Evolutionary conservation across 1,284 basidiomycete species (phyloP).

Genomic region (Ganoderma multipileum): DNA sequence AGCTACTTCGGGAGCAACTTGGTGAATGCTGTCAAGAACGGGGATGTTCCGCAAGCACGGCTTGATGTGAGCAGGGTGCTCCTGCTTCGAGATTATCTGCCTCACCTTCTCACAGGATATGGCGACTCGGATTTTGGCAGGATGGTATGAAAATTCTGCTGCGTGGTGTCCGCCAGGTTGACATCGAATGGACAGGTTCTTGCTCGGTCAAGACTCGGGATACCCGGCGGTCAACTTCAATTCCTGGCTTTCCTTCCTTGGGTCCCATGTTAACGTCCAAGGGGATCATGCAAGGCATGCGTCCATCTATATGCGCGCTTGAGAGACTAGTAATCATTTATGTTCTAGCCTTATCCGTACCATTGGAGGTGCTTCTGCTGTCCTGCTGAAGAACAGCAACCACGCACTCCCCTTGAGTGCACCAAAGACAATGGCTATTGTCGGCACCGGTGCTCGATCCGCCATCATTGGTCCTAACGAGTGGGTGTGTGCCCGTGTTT

Average conservation of each 20-base stretch:
- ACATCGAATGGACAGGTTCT: slow-evolving; percentile 47
- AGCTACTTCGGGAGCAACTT: slow-evolving; percentile 33
- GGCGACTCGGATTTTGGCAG: slow-evolving; percentile 68
- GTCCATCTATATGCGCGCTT: background rate
- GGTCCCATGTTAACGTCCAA: slow-evolving; percentile 69
- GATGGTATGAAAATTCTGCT: slow-evolving; percentile 43
- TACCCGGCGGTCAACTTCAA: slow-evolving; percentile 57
- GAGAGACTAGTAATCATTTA: background rate
- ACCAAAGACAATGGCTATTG: slow-evolving; percentile 46
- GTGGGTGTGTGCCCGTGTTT: slow-evolving; percentile 32
- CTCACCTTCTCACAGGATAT: slow-evolving; percentile 51
- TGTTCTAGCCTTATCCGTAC: slow-evolving; percentile 52
- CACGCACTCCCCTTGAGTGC: slow-evolving; percentile 57
- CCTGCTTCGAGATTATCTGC: background rate
- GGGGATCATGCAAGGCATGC: slow-evolving; percentile 63
- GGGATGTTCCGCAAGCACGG: slow-evolving; percentile 27
- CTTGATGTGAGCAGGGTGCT: slow-evolving; percentile 24
- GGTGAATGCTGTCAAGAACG: slow-evolving; percentile 28
- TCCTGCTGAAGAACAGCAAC: slow-evolving; percentile 69
- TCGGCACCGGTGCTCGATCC: slow-evolving; percentile 64
- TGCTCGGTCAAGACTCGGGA: slow-evolving; percentile 64
- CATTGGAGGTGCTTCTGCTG: slow-evolving; percentile 63
- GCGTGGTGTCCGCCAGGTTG: slow-evolving; percentile 30
- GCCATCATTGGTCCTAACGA: slow-evolving; percentile 63
- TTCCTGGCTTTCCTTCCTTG: slow-evolving; percentile 38